Percentiles rank a stretch among this genome's conserved stretches.
phyloP scores from a whole-genome alignment of 306 rosid genomes.

The Pterocarpus santalinus region DNA sequence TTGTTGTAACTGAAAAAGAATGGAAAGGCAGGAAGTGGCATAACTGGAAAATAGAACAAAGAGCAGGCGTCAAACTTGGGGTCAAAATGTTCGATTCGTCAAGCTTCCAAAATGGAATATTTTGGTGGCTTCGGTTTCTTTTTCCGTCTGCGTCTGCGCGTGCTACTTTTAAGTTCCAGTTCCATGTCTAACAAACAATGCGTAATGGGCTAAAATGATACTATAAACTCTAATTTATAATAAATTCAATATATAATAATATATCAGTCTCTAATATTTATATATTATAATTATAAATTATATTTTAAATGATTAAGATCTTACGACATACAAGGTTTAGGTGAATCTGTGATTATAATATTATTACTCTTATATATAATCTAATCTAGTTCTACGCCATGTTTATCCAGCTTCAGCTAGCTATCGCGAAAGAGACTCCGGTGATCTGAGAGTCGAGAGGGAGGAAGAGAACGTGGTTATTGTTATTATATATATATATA shows the following conservation, averaged over 20 bases:
- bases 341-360: no score
- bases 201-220: no score
- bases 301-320: no score
- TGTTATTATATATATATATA: neutral
- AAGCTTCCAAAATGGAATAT: constrained; percentile 38
- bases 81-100: constrained; percentile 1
- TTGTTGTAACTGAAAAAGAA: constrained; percentile 5
- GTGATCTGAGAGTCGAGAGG: neutral
- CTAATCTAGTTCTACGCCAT: no score
- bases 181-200: neutral
- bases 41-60: neutral
- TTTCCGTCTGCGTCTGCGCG: neutral
- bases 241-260: no score
- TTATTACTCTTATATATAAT: no score
- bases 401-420: neutral
- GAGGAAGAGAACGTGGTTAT: neutral
- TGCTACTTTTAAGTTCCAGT: neutral
- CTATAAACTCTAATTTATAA: no score
- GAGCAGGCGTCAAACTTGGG: constrained; percentile 12
- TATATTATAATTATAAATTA: no score
- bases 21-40: constrained; percentile 8
- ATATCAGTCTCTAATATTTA: no score
- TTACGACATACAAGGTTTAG: no score
- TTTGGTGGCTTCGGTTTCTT: neutral
- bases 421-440: neutral